Percentiles rank a stretch among this genome's conserved stretches.
These are phyloP conservation scores for Davidsoniella virescens DNA, from an alignment of 2,329 filamentous ascomycete species.

Conservation along the genomic window DNA sequence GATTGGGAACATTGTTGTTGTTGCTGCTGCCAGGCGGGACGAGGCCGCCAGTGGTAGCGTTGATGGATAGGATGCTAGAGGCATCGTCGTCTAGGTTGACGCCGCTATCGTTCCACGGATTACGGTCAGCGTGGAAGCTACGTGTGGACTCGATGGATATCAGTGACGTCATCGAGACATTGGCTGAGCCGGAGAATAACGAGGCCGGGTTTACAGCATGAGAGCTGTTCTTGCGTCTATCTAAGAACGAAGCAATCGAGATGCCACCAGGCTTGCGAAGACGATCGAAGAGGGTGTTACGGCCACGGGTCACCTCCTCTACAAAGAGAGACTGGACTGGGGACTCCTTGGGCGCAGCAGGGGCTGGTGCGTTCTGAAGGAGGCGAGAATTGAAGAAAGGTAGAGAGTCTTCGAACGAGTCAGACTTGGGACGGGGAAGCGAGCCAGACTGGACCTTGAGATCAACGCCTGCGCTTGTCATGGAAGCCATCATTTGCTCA, in stretches of 20 bases:
- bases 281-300: constrained; percentile 73
- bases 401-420: constrained; percentile 93
- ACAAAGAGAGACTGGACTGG: constrained; percentile 74
- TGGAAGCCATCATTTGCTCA: constrained; percentile 74
- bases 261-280: constrained; percentile 91
- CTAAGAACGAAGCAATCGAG: constrained; percentile 91
- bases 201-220: constrained; percentile 58
- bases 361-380: constrained; percentile 75
- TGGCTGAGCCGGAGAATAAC: constrained; percentile 84
- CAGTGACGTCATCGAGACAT: constrained; percentile 85
- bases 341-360: constrained; percentile 60
- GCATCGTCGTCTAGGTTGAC: constrained; percentile 77
- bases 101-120: constrained; percentile 95
- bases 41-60: constrained; percentile 3
- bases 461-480: constrained; percentile 82
- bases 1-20: constrained; percentile 36
- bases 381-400: constrained; percentile 96
- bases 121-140: constrained; percentile 78
- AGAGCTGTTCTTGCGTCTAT: constrained; percentile 84
- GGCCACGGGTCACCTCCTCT: constrained; percentile 64
- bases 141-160: constrained; percentile 92
- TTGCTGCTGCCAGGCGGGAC: constrained; percentile 10
- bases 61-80: constrained; percentile 10
- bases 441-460: constrained; percentile 74
- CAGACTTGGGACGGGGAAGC: constrained; percentile 96